These are phyloP conservation scores for Nasturtium officinale DNA, from an alignment of 345 rosid species.

Conservation along the genomic window DNA sequence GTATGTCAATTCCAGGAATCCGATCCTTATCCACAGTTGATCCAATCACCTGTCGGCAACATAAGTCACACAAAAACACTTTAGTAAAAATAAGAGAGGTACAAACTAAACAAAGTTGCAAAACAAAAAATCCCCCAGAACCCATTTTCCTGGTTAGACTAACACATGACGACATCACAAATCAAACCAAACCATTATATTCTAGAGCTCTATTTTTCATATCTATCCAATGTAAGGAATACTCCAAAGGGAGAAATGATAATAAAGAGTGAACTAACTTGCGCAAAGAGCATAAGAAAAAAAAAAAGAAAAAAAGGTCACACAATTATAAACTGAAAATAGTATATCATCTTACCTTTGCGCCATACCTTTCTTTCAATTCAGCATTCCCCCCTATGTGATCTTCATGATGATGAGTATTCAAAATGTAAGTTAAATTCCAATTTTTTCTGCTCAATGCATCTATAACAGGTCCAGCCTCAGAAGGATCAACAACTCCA, in stretches of 20 bases:
- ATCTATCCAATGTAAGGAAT: background rate
- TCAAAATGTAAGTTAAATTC: slow-evolving; percentile 87
- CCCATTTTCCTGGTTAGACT: background rate
- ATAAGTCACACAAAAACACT: slow-evolving; percentile 24
- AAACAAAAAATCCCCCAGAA: background rate
- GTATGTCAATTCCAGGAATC: slow-evolving; percentile 93
- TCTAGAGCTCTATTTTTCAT: slow-evolving; percentile 3
- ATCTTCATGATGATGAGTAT: slow-evolving; percentile 94
- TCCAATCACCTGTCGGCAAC: slow-evolving; percentile 81
- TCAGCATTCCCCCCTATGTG: slow-evolving; percentile 90
- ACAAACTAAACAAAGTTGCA: slow-evolving; percentile 10
- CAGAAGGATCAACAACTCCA: slow-evolving; percentile 99
- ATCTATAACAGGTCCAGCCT: slow-evolving; percentile 80
- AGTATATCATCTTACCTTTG: slow-evolving; percentile 71
- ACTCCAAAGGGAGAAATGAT: slow-evolving; percentile 12
- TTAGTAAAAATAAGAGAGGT: background rate
- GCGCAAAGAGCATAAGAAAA: background rate
- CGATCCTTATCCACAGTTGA: slow-evolving; percentile 70
- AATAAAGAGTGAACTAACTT: background rate
- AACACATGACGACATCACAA: background rate
- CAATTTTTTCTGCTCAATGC: slow-evolving; percentile 79
- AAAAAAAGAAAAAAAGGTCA: background rate
- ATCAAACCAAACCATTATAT: slow-evolving; percentile 12
- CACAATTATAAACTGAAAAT: background rate
- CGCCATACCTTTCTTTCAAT: slow-evolving; percentile 95